Percentiles rank a stretch among this genome's conserved stretches.
These are phyloP conservation scores for Ophiostoma sp. DNA, from an alignment of 2,329 filamentous ascomycete genomes.

Conservation along the genomic window DNA sequence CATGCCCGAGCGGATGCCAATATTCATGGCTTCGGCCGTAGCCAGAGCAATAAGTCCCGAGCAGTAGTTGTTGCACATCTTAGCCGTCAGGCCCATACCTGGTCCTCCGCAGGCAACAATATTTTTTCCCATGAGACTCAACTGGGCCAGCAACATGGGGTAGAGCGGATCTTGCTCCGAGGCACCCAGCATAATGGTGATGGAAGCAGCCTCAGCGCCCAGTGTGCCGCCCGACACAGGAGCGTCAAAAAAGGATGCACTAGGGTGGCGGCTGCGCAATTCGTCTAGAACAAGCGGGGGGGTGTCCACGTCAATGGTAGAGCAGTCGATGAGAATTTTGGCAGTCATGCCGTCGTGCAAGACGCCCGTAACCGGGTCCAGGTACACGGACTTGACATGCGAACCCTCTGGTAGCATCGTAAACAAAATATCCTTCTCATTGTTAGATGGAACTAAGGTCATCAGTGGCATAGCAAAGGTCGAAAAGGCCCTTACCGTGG, in stretches of 20 bases:
- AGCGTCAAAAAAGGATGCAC: background rate
- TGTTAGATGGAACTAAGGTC: no score
- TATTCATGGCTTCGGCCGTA: background rate
- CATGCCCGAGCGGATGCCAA: background rate
- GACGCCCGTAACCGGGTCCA: background rate
- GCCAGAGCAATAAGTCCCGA: background rate
- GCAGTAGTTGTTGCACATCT: background rate
- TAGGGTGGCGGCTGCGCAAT: background rate
- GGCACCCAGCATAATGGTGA: background rate
- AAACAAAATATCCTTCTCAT: background rate
- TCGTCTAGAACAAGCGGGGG: background rate
- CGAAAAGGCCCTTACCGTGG: background rate
- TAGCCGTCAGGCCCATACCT: background rate
- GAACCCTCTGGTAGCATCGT: background rate
- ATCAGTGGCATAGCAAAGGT: no score
- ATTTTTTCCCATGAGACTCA: background rate
- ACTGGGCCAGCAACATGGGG: background rate
- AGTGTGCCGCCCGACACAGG: background rate
- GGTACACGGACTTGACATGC: background rate
- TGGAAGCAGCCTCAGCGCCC: background rate
- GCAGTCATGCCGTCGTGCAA: no score
- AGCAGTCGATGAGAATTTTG: background rate
- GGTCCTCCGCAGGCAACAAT: background rate
- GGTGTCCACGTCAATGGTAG: background rate
- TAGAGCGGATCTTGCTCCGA: background rate